These are phyloP conservation scores for Dendrocalamus latiflorus DNA, from an alignment of 202 grass and related monocot genomes.

Conservation along the genomic window DNA sequence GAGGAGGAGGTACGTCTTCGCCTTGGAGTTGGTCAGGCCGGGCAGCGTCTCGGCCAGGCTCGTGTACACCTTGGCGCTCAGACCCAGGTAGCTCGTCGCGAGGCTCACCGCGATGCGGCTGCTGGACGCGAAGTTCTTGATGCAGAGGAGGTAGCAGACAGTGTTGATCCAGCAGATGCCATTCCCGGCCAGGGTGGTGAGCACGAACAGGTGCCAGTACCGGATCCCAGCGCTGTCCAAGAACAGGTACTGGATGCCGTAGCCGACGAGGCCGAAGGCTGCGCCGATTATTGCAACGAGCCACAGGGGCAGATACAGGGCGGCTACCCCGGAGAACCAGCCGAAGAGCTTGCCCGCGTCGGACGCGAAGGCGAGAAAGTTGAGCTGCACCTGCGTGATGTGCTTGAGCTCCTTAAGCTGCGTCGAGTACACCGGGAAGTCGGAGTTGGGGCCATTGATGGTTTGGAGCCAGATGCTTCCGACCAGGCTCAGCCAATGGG, in stretches of 20 bases:
- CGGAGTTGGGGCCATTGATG: conserved; percentile 86
- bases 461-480: conserved; percentile 95
- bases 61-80: conserved; percentile 93
- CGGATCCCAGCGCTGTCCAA: conserved; percentile 45
- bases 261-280: conserved; percentile 62
- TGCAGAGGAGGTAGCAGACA: conserved; percentile 92
- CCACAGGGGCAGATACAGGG: conserved; percentile 75
- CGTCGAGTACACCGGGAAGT: conserved; percentile 95
- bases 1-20: conserved; percentile 78
- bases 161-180: conserved; percentile 99
- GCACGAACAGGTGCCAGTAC: conserved; percentile 80
- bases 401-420: conserved; percentile 89
- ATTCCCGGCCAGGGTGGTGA: conserved; percentile 83
- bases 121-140: conserved; percentile 68
- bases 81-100: conserved; percentile 89
- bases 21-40: conserved; percentile 6
- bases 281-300: conserved; percentile 70
- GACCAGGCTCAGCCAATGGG: conserved; percentile 83
- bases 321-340: conserved; percentile 86
- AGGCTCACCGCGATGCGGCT: conserved; percentile 74
- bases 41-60: conserved; percentile 49
- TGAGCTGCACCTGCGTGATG: conserved; percentile 89
- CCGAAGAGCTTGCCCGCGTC: conserved; percentile 97
- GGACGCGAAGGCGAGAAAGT: conserved; percentile 92
- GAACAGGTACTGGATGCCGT: conserved; percentile 89